Base-by-base conservation (phyloP, 371 early-diverging fungal species). In the Rhizopus microsporus region DNA sequence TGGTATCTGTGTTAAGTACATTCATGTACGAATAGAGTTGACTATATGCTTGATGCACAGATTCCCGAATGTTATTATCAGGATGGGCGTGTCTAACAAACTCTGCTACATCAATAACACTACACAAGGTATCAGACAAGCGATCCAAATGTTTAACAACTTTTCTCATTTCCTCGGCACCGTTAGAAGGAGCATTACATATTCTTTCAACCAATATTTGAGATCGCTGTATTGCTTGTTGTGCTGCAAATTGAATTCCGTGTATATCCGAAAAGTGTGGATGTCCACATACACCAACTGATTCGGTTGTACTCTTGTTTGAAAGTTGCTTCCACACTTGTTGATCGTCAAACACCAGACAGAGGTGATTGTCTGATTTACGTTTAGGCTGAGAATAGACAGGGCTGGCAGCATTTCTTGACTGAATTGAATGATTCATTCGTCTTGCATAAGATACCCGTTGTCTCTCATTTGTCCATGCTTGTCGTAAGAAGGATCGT, bases 11-110 rank as follows among this genome's bases (percentile, higher is more conserved):
- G 68, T 98, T 98, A 16, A 98, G 82, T 31, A 85, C 87, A 60
- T 94, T 95, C 89, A 98, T 90, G 66, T 88, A 93, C 6, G 86
- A 86, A 33, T 87, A 89, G 59, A 97, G 63, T 42, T 81, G 74
- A 32, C 81, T 71, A 60, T 93, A 94, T 0, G 88, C 93, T 5
- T 80, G 67, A 68, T 94, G 90, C 4, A 97, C 96, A 1, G 87
- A 88, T 37, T 81, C 75, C 59, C 88, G 80, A 63, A 86, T 90
- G 13, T 56, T 64, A 51, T 56, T 62, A 65, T 91, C 88, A 0
- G 97, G 95, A 61, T 96, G 96, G 15, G 91, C 87, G 57, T 92
- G 92, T 40, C 96, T 85, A n/a, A 96, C 77, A 17, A 98, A 86
- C 70, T 98, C 98, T 0, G 93, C 90, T 45, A 89, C 81, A 63